Evolutionary conservation across 441 rosid genomes (phyloP).

Genomic region (Mallotus japonicus): DNA sequence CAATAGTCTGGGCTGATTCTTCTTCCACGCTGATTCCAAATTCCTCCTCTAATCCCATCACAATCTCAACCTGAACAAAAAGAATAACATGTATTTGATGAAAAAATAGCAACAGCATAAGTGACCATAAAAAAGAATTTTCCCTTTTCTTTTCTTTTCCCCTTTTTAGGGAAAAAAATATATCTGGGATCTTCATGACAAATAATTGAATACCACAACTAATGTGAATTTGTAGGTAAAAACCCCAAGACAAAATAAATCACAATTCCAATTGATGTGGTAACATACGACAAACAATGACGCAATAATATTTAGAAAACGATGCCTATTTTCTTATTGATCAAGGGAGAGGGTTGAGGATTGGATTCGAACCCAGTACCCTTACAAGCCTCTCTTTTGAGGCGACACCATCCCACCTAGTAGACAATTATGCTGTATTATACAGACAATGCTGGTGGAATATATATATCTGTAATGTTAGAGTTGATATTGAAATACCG

Average conservation of each 20-base stretch:
- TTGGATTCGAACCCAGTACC: too few relatives aligned
- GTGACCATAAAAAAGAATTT: too few relatives aligned
- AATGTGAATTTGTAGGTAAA: too few relatives aligned
- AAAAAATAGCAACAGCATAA: too few relatives aligned
- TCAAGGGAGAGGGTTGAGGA: too few relatives aligned
- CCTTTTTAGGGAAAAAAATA: too few relatives aligned
- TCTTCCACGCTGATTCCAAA: constrained; percentile 70
- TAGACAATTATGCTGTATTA: not conserved
- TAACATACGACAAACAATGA: not conserved
- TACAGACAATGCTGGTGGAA: not conserved
- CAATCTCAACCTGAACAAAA: constrained; percentile 45
- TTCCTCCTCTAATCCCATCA: constrained; percentile 71
- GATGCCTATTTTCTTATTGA: too few relatives aligned
- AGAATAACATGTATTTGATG: not conserved
- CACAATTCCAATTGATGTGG: not conserved
- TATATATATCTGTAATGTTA: not conserved
- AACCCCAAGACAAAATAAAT: not conserved
- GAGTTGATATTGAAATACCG: constrained; percentile 25
- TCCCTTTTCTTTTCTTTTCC: too few relatives aligned
- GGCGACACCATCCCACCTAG: too few relatives aligned
- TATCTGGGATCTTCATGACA: too few relatives aligned
- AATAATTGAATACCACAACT: too few relatives aligned
- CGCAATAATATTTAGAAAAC: not conserved
- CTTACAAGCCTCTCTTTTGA: too few relatives aligned
- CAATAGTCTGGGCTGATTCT: constrained; percentile 57